Evolutionary conservation across 257 asterid species (phyloP).

Genomic region (Vinca minor): DNA sequence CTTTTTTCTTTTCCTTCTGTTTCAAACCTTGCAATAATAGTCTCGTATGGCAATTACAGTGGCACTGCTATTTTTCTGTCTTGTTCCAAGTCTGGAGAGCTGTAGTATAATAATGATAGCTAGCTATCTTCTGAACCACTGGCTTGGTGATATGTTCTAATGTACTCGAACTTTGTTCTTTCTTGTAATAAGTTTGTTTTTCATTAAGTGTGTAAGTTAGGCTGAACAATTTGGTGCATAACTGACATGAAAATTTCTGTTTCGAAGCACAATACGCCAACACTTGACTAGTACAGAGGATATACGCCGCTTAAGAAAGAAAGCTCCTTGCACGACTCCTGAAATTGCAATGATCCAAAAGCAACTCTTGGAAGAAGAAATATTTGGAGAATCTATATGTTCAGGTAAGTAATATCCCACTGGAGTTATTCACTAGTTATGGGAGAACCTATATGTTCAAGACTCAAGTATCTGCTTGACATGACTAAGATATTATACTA

Average conservation of each 20-base stretch:
- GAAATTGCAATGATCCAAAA: constrained; percentile 63
- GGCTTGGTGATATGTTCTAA: background rate
- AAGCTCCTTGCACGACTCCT: constrained; percentile 77
- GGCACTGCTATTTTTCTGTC: background rate
- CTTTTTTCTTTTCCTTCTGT: background rate
- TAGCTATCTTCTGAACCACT: background rate
- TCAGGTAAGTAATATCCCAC: constrained; percentile 42
- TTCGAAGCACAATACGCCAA: constrained; percentile 54
- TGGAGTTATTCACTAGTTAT: background rate
- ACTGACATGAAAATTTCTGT: constrained; percentile 19
- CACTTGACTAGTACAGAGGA: constrained; percentile 63
- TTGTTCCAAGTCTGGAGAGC: background rate
- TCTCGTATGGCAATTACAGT: no score
- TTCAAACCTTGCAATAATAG: background rate
- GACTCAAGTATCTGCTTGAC: background rate
- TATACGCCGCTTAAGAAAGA: constrained; percentile 74
- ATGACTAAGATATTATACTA: background rate
- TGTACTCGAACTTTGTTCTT: background rate
- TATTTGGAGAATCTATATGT: constrained; percentile 43
- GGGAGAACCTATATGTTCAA: background rate
- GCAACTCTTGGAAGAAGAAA: constrained; percentile 54
- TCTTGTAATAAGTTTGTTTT: background rate
- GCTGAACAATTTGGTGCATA: background rate
- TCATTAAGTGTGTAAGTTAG: background rate
- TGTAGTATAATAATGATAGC: background rate